phyloP scores from a whole-genome alignment of 2,329 filamentous ascomycete genomes.

The Alternaria metachromatica region DNA sequence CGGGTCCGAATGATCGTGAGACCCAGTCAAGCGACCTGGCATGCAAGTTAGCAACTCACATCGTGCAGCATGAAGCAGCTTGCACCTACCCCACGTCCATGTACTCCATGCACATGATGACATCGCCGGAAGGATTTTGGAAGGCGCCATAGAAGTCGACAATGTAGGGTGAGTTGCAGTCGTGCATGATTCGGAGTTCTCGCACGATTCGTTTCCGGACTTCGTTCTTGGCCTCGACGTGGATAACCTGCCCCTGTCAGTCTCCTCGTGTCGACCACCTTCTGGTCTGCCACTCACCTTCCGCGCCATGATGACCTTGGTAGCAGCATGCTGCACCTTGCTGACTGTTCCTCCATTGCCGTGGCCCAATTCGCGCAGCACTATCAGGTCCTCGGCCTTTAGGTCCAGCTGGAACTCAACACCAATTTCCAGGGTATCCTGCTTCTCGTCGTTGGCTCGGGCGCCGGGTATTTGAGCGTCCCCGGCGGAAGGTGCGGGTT shows the following conservation, averaged over 20 bases:
- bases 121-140: constrained; percentile 93
- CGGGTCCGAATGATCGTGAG: constrained; percentile 91
- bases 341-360: constrained; percentile 98
- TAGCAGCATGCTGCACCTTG: constrained; percentile 94
- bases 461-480: constrained; percentile 69
- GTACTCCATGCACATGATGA: constrained; percentile 99
- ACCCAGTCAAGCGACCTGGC: constrained; percentile 87
- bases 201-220: constrained; percentile 96
- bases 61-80: not conserved
- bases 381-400: constrained; percentile 87
- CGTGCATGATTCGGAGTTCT: constrained; percentile 97
- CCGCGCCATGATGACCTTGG: constrained; percentile 94
- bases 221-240: constrained; percentile 97
- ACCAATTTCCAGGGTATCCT: constrained; percentile 87
- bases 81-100: constrained; percentile 92
- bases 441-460: constrained; percentile 65
- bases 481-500: constrained; percentile 73
- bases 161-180: constrained; percentile 95
- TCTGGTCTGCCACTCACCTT: constrained; percentile 69
- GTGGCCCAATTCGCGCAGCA: constrained; percentile 91
- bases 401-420: constrained; percentile 96
- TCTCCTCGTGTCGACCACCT: not conserved
- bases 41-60: constrained; percentile 19
- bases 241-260: constrained; percentile 75
- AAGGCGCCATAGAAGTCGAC: constrained; percentile 98